These are phyloP conservation scores for Colletotrichum incanum DNA, from an alignment of 2,329 filamentous ascomycete species.

Conservation along the genomic window DNA sequence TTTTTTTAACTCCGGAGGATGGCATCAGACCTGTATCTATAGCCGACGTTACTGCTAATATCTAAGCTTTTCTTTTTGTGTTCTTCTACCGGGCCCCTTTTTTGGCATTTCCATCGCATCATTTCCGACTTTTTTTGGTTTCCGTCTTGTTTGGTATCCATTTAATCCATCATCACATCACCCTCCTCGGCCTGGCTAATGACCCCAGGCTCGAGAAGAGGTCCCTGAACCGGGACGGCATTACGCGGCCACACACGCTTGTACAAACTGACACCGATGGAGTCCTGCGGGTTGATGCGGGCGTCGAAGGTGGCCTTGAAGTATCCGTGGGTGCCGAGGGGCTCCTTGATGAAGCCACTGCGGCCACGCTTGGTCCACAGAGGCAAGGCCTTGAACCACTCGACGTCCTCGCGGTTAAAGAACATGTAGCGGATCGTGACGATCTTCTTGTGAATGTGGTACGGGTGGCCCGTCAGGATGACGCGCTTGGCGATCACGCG, in stretches of 20 bases:
- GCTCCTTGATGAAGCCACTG: conserved; percentile 93
- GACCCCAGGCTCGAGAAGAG: conserved; percentile 56
- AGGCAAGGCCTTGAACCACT: conserved; percentile 97
- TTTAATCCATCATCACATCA: conserved; percentile 60
- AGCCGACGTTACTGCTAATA: conserved; percentile 37
- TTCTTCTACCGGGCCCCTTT: conserved; percentile 14
- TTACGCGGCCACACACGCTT: conserved; percentile 87
- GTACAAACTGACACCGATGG: conserved; percentile 90
- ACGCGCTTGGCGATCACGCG: conserved; percentile 95
- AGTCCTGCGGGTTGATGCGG: conserved; percentile 95
- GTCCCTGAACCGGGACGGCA: conserved; percentile 65
- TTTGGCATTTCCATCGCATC: conserved; percentile 42
- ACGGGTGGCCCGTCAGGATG: conserved; percentile 94
- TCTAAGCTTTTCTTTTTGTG: conserved; percentile 15
- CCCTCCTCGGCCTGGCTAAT: conserved; percentile 46
- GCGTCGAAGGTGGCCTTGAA: conserved; percentile 99
- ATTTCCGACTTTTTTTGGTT: conserved; percentile 23
- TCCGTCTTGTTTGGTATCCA: conserved; percentile 41
- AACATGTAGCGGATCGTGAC: conserved; percentile 99
- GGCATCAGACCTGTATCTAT: conserved; percentile 39
- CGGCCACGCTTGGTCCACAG: conserved; percentile 93
- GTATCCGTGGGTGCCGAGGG: conserved; percentile 97
- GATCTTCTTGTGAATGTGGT: conserved; percentile 98
- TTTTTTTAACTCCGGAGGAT: conserved; percentile 27
- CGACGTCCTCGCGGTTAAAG: conserved; percentile 95